Conservation (phyloP, 164 flowering plant genomes). For the Annona squamosa region DNA sequence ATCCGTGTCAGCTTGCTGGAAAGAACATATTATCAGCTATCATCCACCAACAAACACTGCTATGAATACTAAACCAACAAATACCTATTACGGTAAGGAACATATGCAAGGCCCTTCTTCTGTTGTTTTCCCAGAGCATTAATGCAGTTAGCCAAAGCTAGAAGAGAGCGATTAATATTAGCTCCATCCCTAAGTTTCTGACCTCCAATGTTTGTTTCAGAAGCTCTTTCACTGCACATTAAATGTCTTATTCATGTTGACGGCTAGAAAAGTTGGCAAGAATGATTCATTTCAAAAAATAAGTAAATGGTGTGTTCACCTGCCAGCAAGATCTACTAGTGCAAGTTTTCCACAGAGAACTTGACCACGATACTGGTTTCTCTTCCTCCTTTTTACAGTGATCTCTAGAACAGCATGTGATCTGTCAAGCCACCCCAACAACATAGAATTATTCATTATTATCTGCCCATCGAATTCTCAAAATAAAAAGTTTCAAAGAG, state of each 20-base stretch:
- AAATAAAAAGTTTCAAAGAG: neutral
- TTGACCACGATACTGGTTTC: slow-evolving; percentile 56
- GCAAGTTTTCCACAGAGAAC: slow-evolving; percentile 82
- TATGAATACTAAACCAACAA: slow-evolving; percentile 4
- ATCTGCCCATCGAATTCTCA: neutral
- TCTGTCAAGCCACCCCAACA: slow-evolving; percentile 23
- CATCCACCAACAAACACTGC: slow-evolving; percentile 3
- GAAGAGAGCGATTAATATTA: slow-evolving; percentile 85
- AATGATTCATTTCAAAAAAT: neutral
- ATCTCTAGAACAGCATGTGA: slow-evolving; percentile 94
- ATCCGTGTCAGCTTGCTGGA: slow-evolving; percentile 86
- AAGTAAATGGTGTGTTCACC: slow-evolving; percentile 22
- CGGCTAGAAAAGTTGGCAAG: slow-evolving; percentile 1
- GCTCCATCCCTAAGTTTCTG: slow-evolving; percentile 94
- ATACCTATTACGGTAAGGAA: slow-evolving; percentile 91
- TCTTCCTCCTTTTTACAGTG: slow-evolving; percentile 61
- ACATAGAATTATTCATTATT: neutral
- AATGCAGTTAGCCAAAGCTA: slow-evolving; percentile 91
- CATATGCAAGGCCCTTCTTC: slow-evolving; percentile 94
- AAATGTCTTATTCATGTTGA: slow-evolving; percentile 3
- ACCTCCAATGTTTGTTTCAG: slow-evolving; percentile 84
- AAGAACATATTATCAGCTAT: slow-evolving; percentile 17
- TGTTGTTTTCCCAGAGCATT: slow-evolving; percentile 91
- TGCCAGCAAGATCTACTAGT: slow-evolving; percentile 93
- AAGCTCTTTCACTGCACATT: slow-evolving; percentile 75